These are phyloP conservation scores for Lactarius indigo DNA, from an alignment of 768 basidiomycete genomes.

Conservation along the genomic window DNA sequence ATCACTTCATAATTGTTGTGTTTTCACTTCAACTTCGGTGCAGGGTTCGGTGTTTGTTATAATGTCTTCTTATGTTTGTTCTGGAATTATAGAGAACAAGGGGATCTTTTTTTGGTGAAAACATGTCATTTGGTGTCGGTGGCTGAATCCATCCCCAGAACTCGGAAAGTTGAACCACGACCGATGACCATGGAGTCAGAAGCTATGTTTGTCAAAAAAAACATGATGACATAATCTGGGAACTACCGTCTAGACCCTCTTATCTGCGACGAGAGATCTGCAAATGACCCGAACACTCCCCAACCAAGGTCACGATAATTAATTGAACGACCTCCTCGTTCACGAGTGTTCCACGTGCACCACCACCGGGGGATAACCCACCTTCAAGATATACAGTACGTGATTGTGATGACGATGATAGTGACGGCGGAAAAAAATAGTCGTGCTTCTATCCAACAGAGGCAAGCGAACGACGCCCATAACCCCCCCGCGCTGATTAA, in stretches of 20 bases:
- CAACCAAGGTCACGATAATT: too few species aligned
- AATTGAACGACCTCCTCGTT: not conserved
- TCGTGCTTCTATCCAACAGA: slow-evolving; percentile 1
- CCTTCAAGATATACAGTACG: not conserved
- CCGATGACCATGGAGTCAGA: not conserved
- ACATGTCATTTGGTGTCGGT: not conserved
- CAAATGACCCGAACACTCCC: not conserved
- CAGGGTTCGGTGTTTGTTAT: not conserved
- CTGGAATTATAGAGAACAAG: not conserved
- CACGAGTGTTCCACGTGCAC: not conserved
- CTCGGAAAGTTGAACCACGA: not conserved
- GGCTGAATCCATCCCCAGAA: not conserved
- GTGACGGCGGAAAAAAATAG: not conserved
- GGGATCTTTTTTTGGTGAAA: not conserved
- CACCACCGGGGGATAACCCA: not conserved
- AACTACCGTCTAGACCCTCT: not conserved
- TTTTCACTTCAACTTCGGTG: not conserved
- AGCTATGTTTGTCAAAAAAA: not conserved
- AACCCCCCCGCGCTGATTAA: not conserved
- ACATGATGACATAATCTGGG: not conserved
- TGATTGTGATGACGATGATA: not conserved
- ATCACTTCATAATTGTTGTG: slow-evolving; percentile 4
- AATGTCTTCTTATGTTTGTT: not conserved
- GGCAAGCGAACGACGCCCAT: not conserved
- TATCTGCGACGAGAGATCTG: not conserved